Conservation (phyloP, 2,329 filamentous ascomycete genomes). For the Fonsecaea pedrosoi region DNA sequence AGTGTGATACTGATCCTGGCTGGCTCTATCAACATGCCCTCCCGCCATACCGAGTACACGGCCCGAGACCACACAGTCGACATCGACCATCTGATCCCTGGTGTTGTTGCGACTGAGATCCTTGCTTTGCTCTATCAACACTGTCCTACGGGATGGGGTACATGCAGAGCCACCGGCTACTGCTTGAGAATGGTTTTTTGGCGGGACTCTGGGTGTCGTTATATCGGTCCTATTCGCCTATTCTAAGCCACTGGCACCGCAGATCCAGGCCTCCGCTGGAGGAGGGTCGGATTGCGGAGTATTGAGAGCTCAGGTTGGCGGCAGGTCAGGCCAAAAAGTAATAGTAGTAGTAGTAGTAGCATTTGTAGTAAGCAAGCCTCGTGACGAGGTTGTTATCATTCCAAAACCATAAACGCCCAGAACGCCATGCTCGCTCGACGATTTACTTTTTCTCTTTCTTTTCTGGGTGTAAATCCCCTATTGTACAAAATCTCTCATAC, state of each 20-base stretch:
- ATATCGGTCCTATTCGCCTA: slow-evolving; percentile 46
- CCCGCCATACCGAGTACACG: slow-evolving; percentile 45
- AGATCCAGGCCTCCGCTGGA: slow-evolving; percentile 52
- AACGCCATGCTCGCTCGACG: no score
- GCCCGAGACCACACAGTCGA: slow-evolving; percentile 48
- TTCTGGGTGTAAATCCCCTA: no score
- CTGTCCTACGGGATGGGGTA: slow-evolving; percentile 46
- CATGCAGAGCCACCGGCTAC: slow-evolving; percentile 48
- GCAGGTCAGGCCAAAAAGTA: no score
- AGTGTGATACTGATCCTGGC: slow-evolving; percentile 37
- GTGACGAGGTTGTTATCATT: background rate
- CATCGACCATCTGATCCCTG: slow-evolving; percentile 45
- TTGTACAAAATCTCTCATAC: no score
- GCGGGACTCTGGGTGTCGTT: slow-evolving; percentile 61
- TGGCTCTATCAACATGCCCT: slow-evolving; percentile 62
- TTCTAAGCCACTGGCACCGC: slow-evolving; percentile 60
- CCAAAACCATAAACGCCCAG: no score
- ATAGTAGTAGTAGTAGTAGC: no score
- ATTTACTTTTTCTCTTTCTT: no score
- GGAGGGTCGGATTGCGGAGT: slow-evolving; percentile 22
- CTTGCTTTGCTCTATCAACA: slow-evolving; percentile 47
- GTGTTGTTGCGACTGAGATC: slow-evolving; percentile 45
- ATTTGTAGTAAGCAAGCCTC: no score
- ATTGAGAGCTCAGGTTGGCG: slow-evolving; percentile 2
- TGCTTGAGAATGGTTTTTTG: slow-evolving; percentile 60